Base-by-base conservation (phyloP, 306 rosid species). In the Styphnolobium japonicum region DNA sequence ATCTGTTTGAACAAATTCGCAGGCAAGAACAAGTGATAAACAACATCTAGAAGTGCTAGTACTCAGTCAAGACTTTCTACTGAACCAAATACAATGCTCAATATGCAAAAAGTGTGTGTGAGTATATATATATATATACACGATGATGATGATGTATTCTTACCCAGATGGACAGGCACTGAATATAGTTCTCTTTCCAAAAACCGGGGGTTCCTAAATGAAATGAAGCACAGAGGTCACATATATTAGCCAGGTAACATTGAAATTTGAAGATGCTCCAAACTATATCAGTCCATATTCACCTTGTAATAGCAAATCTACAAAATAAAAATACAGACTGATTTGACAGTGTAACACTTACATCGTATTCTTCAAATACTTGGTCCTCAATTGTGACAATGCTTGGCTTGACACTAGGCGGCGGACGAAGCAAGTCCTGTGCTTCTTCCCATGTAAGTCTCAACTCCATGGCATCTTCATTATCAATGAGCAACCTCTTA, bases 391-490 rank as follows among this genome's bases (percentile, higher is more conserved):
- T 86, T 27, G 90, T 86, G 48, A 95, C 93, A 68, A 93, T 84
- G 88, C 90, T 95, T 34, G 97, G 99, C 51, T 81, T 80, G 82
- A 85, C 96, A 83, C 85, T 80, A 8, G 96, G 92, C 0, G 99
- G 96, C 0, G 99, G 99, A 67, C 99, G 97, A 76, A 95, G 98
- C 81, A 95, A 93, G 81, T 95, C 97, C 73, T 93, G 99, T 56
- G 98, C 98, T 88, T 95, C 99, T 88, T 93, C 97, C 99, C 99
- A 95, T 51, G 99, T 95, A 71, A 95, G 88, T 82, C 91, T 89
- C 76, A 95, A 85, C 89, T 95, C 98, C 85, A 86, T 55, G 39
- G 92, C 87, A 76, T 95, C 99, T 70, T 93, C 99, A 73, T 91
- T 89, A 48, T 89, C 86, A 87, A 95, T 91, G 58, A 81, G 91